Conservation (phyloP, 768 basidiomycete species). For the Plicaturopsis crispa region DNA sequence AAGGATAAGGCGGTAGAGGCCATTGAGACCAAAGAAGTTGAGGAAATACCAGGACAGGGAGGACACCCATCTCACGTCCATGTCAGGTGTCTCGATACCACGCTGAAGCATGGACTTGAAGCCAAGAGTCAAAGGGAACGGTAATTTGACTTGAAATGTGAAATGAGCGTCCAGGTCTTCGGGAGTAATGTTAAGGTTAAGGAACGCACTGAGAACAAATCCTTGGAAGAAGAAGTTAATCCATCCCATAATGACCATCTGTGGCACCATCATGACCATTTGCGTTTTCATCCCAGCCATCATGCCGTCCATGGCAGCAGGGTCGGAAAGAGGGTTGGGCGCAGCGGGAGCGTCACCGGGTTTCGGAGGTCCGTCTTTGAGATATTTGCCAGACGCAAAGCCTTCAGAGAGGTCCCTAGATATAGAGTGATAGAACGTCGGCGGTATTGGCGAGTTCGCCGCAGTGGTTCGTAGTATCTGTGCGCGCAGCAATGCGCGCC, state of each 20-base stretch:
- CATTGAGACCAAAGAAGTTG: conserved; percentile 97
- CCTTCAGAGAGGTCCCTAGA: conserved; percentile 67
- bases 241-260: conserved; percentile 99
- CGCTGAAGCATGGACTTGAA: conserved; percentile 98
- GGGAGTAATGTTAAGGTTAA: neutral
- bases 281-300: conserved; percentile 99
- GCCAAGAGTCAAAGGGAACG: conserved; percentile 92
- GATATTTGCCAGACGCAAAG: conserved; percentile 69
- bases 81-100: conserved; percentile 89
- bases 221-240: conserved; percentile 99
- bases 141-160: conserved; percentile 61
- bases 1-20: conserved; percentile 88
- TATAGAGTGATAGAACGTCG: conserved; percentile 63
- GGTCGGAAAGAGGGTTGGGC: conserved; percentile 83
- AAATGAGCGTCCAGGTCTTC: conserved; percentile 1
- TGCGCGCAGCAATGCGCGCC: conserved; percentile 74
- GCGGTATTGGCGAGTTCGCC: conserved; percentile 74
- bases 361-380: conserved; percentile 78
- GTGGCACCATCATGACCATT: conserved; percentile 97
- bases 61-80: conserved; percentile 99
- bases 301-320: conserved; percentile 94
- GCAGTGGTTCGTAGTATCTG: conserved; percentile 81
- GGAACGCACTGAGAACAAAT: conserved; percentile 86
- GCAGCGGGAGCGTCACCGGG: conserved; percentile 50
- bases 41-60: conserved; percentile 99